Evolutionary conservation across 2,329 filamentous ascomycete species (phyloP), one percentile per base, ranked within the genome.

Genomic region (Claviceps spartinae): DNA sequence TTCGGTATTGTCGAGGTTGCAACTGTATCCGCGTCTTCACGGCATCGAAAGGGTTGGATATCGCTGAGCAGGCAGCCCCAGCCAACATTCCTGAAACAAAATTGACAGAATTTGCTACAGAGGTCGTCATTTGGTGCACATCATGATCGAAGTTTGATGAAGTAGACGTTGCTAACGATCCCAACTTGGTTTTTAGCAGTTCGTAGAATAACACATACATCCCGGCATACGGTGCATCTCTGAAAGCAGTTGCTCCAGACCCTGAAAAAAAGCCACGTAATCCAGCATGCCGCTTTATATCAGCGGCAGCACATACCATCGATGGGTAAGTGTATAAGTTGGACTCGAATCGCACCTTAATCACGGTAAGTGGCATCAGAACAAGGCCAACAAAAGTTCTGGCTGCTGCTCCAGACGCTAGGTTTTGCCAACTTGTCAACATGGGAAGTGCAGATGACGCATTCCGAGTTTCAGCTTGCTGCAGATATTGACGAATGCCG

Each of bases 21-120:
- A 98, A 75, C 70, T 98, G 93, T 59, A 98, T 82, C 48, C 93
- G 75, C 22, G 93, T 98, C 72, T 98, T 98, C 67, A 97, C 83
- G 1, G 89, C 89, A 68, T 98, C 93, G 62, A 97, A 97, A 0
- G 93, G 93, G 66, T 98, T 98, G 8, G 93, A 96, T 40, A 97
- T 76, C 4, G 85, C 83, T 1, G 90, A 96, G 52, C 89, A 94
- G 34, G 86, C 71, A 1, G 83, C 85, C 0, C 88, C 91, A 3
- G 91, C 89, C 4, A 90, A 63, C 3, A 88, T 81, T 13, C 87
- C 91, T 0, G 88, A 91, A 14, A 79, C 72, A 62, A 96, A 96
- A 66, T 98, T 95, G 60, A 96, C 86, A 1, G 78, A 78, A 78
- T 81, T 41, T 73, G 67, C 65, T 41, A 63, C 47, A 9, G 62